Percentiles rank a stretch among this genome's conserved stretches.
Conservation (phyloP, 2,329 filamentous ascomycete genomes). For the Ophiobolus disseminans region DNA sequence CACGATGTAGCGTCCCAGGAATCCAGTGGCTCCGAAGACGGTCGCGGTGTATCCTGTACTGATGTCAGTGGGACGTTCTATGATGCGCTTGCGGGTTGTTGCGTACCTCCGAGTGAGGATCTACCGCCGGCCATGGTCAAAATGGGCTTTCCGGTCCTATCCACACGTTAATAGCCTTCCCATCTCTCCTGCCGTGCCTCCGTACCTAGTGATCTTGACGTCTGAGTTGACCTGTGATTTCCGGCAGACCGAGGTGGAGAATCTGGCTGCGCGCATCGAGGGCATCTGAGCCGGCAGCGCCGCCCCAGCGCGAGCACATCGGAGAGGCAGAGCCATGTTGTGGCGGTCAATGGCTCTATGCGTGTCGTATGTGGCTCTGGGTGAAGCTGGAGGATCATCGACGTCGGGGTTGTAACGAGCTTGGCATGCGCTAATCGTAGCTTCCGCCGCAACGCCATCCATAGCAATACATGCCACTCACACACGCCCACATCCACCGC, state of each 20-base stretch:
- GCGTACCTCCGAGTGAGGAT: constrained; percentile 82
- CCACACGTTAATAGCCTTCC: constrained; percentile 15
- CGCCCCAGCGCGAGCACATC: constrained; percentile 49
- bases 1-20: constrained; percentile 95
- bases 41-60: constrained; percentile 86
- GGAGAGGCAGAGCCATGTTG: constrained; percentile 50
- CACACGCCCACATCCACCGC: constrained; percentile 10
- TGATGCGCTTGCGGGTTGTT: constrained; percentile 9
- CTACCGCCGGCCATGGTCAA: constrained; percentile 87
- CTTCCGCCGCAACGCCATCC: constrained; percentile 31
- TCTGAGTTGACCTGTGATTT: constrained; percentile 66
- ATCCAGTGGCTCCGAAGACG: constrained; percentile 96
- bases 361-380: constrained; percentile 36
- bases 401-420: constrained; percentile 24
- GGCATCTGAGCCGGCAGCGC: constrained; percentile 43
- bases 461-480: constrained; percentile 30
- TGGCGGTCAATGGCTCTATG: constrained; percentile 48
- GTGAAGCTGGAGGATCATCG: constrained; percentile 28
- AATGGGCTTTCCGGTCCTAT: constrained; percentile 90
- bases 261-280: constrained; percentile 33
- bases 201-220: constrained; percentile 76
- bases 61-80: constrained; percentile 39
- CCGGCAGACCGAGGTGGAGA: constrained; percentile 35
- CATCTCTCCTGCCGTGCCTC: neutral
- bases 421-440: constrained; percentile 32